These are phyloP conservation scores for Sorghum bicolor DNA, from an alignment of 176 grass and related monocot genomes.

Conservation along the genomic window Sorghum_bicolor_NCBIv3 NC_012870.2:76576501-76577000, in stretches of 20 bases:
- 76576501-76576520: neutral
- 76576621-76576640: neutral
- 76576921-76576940: slow-evolving; percentile 8
- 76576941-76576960: neutral
- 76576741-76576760: neutral
- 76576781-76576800: neutral
- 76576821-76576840: neutral
- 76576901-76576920: neutral
- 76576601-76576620: neutral
- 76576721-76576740: neutral
- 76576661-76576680: neutral
- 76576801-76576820: neutral
- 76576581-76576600: neutral
- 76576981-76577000: neutral
- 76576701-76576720: neutral
- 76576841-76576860: neutral
- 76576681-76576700: neutral
- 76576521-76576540: neutral
- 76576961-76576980: neutral
- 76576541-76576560: neutral
- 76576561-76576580: neutral
- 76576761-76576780: neutral
- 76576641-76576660: neutral
- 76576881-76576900: neutral
- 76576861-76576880: neutral